Percentiles rank a stretch among this genome's conserved stretches.
These are phyloP conservation scores for Floccularia luteovirens DNA, from an alignment of 768 basidiomycete genomes.

Conservation along the genomic window DNA sequence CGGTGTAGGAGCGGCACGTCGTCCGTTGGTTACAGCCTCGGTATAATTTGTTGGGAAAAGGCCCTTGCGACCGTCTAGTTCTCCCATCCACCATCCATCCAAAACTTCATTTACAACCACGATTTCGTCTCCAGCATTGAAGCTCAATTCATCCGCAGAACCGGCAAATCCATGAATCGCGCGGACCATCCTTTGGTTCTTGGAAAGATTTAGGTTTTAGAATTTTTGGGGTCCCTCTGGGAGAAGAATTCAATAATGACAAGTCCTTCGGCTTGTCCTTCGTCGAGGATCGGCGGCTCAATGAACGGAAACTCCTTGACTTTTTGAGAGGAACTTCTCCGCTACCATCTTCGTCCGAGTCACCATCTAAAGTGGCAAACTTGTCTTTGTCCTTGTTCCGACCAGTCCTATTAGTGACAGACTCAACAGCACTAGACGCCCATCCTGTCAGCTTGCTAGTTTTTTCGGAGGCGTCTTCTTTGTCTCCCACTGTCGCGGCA, in stretches of 20 bases:
- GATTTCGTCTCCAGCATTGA: slow-evolving; percentile 71
- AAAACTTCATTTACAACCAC: slow-evolving; percentile 72
- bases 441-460: slow-evolving; percentile 50
- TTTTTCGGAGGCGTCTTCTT: slow-evolving; percentile 26
- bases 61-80: slow-evolving; percentile 61
- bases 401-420: slow-evolving; percentile 49
- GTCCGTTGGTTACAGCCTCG: slow-evolving; percentile 31
- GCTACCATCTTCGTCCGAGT: slow-evolving; percentile 12
- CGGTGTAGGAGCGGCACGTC: neutral
- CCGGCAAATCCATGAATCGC: slow-evolving; percentile 74
- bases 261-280: slow-evolving; percentile 28
- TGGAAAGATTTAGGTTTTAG: slow-evolving; percentile 43
- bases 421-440: slow-evolving; percentile 60
- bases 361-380: slow-evolving; percentile 50
- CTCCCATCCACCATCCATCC: slow-evolving; percentile 91
- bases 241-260: slow-evolving; percentile 16
- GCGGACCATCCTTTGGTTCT: slow-evolving; percentile 48
- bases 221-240: slow-evolving; percentile 30
- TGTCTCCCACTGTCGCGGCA: slow-evolving; percentile 28
- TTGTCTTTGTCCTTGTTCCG: slow-evolving; percentile 50
- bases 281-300: slow-evolving; percentile 18
- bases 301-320: slow-evolving; percentile 18
- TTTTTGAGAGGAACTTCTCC: slow-evolving; percentile 15
- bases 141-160: slow-evolving; percentile 70
- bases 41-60: slow-evolving; percentile 79